phyloP scores from a whole-genome alignment of 2,329 filamentous ascomycete species.

The Helminthosporium solani region DNA sequence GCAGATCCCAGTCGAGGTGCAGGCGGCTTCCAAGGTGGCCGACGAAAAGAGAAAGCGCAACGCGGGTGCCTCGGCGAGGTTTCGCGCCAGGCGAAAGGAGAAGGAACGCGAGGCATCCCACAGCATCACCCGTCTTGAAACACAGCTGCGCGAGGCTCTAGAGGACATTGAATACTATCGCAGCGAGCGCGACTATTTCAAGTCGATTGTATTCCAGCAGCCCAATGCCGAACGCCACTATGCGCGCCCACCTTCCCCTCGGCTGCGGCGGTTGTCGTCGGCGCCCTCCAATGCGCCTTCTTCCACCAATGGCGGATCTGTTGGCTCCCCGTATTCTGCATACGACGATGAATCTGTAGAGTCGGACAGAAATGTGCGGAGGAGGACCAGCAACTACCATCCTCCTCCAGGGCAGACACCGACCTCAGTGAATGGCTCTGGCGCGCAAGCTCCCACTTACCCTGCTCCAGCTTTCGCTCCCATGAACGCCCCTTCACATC shows the following conservation, averaged over 20 bases:
- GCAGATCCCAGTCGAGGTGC: constrained; percentile 72
- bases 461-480: constrained; percentile 20
- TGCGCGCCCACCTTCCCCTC: constrained; percentile 47
- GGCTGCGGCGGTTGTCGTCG: constrained; percentile 34
- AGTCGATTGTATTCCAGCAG: constrained; percentile 57
- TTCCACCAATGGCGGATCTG: constrained; percentile 31
- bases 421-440: constrained; percentile 20
- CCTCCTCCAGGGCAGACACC: constrained; percentile 27
- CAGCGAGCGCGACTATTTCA: constrained; percentile 68
- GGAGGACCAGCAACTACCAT: constrained; percentile 40
- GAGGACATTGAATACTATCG: constrained; percentile 73
- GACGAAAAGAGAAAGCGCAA: constrained; percentile 86
- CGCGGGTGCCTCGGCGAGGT: constrained; percentile 80
- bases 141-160: constrained; percentile 65
- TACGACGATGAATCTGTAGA: constrained; percentile 35
- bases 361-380: constrained; percentile 39
- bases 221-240: constrained; percentile 53
- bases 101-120: constrained; percentile 72
- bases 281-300: constrained; percentile 31
- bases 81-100: constrained; percentile 78
- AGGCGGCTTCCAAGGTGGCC: constrained; percentile 77
- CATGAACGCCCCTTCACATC: constrained; percentile 16
- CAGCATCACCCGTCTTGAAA: constrained; percentile 68
- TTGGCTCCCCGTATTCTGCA: constrained; percentile 31
- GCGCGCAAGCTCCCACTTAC: constrained; percentile 22